phyloP scores from a whole-genome alignment of 2,329 filamentous ascomycete genomes.

The Pseudocercospora fuligena region DNA sequence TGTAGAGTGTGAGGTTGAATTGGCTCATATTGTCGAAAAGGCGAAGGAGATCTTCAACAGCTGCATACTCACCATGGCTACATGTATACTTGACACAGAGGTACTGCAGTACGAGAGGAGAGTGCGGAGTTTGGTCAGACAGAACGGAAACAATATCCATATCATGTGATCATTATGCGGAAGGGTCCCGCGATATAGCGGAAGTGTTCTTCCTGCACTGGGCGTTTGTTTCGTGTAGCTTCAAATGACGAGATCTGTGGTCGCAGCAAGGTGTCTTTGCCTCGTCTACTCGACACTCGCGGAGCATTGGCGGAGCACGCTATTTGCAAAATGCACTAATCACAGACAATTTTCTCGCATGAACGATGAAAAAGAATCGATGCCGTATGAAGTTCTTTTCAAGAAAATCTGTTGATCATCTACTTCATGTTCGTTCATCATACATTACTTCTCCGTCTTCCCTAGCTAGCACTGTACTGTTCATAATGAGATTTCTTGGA shows the following conservation, averaged over 20 bases:
- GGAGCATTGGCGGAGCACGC: too few species aligned
- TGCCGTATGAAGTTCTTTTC: not conserved
- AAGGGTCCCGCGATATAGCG: not conserved
- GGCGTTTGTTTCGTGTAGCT: too few species aligned
- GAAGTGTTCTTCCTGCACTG: too few species aligned
- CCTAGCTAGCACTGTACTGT: not conserved
- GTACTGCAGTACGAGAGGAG: not conserved
- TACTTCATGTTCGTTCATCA: not conserved
- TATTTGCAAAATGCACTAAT: too few species aligned
- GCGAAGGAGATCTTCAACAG: not conserved
- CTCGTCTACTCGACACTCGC: too few species aligned
- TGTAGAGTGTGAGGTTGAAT: conserved; percentile 45
- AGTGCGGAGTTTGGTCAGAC: conserved; percentile 2
- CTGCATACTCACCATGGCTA: not conserved
- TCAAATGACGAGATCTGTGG: too few species aligned
- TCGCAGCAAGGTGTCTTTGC: too few species aligned
- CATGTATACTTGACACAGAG: too few species aligned
- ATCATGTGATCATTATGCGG: not conserved
- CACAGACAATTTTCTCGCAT: too few species aligned
- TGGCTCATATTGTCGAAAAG: not conserved
- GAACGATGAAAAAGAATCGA: too few species aligned
- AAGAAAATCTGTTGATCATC: not conserved
- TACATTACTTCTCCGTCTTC: conserved; percentile 1
- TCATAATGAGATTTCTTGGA: not conserved
- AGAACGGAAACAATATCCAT: not conserved